These are phyloP conservation scores for Capsicum chinense DNA, from an alignment of 257 asterid species.

Conservation along the genomic window DNA sequence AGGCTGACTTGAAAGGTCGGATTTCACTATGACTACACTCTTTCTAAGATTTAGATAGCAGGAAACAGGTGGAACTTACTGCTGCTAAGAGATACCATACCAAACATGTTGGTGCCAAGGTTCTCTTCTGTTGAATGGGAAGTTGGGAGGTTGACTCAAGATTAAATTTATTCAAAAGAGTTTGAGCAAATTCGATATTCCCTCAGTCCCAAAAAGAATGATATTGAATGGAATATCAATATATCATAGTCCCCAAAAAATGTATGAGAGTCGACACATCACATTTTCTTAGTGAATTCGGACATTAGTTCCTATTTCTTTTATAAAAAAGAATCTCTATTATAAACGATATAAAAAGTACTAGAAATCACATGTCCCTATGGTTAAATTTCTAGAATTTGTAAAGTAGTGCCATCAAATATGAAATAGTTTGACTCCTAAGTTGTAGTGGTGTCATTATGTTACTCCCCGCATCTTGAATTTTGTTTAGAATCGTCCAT, in stretches of 20 bases:
- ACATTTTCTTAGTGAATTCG: not conserved
- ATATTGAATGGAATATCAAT: not conserved
- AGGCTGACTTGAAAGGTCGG: not conserved
- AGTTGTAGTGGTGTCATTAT: not conserved
- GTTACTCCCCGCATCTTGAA: too few species aligned
- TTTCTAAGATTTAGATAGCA: not conserved
- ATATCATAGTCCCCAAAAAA: not conserved
- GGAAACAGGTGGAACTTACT: not conserved
- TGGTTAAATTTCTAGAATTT: not conserved
- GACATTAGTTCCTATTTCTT: not conserved
- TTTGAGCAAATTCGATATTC: not conserved
- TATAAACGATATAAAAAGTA: not conserved
- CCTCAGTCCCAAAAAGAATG: not conserved
- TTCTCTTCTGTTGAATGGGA: not conserved
- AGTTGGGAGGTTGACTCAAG: not conserved
- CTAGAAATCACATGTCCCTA: not conserved
- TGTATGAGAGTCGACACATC: not conserved
- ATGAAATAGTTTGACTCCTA: not conserved
- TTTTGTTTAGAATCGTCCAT: too few species aligned
- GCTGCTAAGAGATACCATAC: not conserved
- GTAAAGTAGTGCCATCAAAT: too few species aligned
- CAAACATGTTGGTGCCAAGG: not conserved
- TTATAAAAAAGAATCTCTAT: not conserved
- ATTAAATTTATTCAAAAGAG: not conserved
- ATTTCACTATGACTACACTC: not conserved